Evolutionary conservation across 1,284 basidiomycete genomes (phyloP), one percentile per base, ranked within the genome.

Genomic region (Xanthoconium separans): DNA sequence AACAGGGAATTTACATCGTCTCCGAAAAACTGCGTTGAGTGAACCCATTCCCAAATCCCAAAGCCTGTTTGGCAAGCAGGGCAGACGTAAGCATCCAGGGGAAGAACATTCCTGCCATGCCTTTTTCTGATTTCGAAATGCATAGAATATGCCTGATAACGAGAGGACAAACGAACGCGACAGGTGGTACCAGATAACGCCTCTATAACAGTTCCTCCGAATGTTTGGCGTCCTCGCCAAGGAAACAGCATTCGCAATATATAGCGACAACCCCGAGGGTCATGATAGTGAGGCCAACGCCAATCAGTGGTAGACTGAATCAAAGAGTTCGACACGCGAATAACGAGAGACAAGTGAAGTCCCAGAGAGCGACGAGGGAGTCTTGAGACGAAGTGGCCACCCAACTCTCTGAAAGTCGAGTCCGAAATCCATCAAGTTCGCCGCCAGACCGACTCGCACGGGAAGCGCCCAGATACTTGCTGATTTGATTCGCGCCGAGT

Each of bases 11-110:
- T 63, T n/a, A 53, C 37, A 31, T 39, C 69, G 10, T 69, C 63
- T 0, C 75, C 80, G 0, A 82, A 56, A 11, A 76, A 54, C 8
- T 70, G 75, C 6, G 78, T 75, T 2, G 82, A 78, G 61, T 94
- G 89, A 10, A 78, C 72, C 80, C 86, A 91, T 67, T 97, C 95
- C 44, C 93, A 59, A 2, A 89, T 60, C 94, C 94, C 97, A 69
- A 84, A 89, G 1, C 74, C 57, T 1, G 81, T 76, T 2, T 87
- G 27, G 77, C 75, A 2, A 87, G 48, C 8, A 95, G 73, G 3
- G 82, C 73, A 3, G 78, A 77, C 22, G 81, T 73, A 49, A 93
- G 73, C 5, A 86, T 73, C 54, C 75, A 73, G 0, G 82, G 81
- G 9, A 95, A 69, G 66, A 89, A 83, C 7, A 84, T 61, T 0